phyloP scores from a whole-genome alignment of 2,329 filamentous ascomycete species.

The Fusarium newnesense region DNA sequence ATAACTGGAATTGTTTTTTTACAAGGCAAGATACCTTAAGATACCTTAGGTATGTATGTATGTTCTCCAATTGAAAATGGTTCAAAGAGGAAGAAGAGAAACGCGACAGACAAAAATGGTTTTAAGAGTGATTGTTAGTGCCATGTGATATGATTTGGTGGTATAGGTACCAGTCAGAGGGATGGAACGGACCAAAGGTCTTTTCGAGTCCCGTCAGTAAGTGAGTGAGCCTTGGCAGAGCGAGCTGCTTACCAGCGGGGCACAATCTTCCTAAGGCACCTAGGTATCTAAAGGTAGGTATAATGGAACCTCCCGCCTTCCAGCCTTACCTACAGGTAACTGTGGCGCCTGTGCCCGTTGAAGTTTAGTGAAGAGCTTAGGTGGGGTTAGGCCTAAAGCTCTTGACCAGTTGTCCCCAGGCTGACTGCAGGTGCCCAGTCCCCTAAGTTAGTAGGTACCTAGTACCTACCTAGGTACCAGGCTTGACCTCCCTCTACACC shows the following conservation, averaged over 20 bases:
- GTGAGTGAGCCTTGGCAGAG: slow-evolving; percentile 14
- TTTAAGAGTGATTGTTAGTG: neutral
- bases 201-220: neutral
- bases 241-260: neutral
- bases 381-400: slow-evolving; percentile 1
- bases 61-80: neutral
- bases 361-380: slow-evolving; percentile 8
- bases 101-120: neutral
- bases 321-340: neutral
- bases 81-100: neutral
- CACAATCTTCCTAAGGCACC: neutral
- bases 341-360: slow-evolving; percentile 5
- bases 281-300: neutral
- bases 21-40: neutral
- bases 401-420: neutral
- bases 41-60: neutral
- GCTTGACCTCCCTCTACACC: neutral
- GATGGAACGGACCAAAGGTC: neutral
- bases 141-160: slow-evolving; percentile 6
- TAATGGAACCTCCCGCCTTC: neutral
- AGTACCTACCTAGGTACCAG: neutral
- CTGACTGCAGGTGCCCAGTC: neutral
- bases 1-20: neutral
- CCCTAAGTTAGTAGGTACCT: neutral
- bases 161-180: neutral